These are phyloP conservation scores for Zanthoxylum bungeanum DNA, from an alignment of 345 rosid genomes.

Conservation along the genomic window DNA sequence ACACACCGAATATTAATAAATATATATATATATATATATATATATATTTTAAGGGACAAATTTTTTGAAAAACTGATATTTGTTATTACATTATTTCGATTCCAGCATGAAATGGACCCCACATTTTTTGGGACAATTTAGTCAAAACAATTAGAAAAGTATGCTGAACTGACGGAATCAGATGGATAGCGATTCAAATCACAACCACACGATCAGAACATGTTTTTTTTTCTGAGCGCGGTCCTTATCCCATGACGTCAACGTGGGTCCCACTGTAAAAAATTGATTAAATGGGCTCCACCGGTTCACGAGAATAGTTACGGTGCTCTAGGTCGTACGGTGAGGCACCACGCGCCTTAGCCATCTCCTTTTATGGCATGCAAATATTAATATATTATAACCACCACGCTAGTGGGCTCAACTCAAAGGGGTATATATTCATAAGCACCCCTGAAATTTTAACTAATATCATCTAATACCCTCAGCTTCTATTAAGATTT, in stretches of 20 bases:
- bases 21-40: too few relatives aligned
- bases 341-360: neutral
- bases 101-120: neutral
- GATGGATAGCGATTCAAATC: neutral
- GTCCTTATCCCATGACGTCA: neutral
- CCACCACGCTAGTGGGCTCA: neutral
- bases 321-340: neutral
- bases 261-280: neutral
- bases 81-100: too few relatives aligned
- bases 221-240: neutral
- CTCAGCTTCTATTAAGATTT: neutral
- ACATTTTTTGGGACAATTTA: neutral
- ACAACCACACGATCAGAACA: neutral
- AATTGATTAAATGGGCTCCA: neutral
- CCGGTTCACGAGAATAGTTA: neutral
- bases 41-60: too few relatives aligned
- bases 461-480: neutral
- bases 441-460: too few relatives aligned
- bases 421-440: neutral
- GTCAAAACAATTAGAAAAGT: neutral
- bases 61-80: too few relatives aligned
- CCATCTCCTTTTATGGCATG: neutral
- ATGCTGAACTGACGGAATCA: neutral
- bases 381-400: neutral
- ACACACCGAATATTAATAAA: too few relatives aligned